These are phyloP conservation scores for Hymenoscyphus occultus DNA, from an alignment of 2,329 filamentous ascomycete species.

Conservation along the genomic window DNA sequence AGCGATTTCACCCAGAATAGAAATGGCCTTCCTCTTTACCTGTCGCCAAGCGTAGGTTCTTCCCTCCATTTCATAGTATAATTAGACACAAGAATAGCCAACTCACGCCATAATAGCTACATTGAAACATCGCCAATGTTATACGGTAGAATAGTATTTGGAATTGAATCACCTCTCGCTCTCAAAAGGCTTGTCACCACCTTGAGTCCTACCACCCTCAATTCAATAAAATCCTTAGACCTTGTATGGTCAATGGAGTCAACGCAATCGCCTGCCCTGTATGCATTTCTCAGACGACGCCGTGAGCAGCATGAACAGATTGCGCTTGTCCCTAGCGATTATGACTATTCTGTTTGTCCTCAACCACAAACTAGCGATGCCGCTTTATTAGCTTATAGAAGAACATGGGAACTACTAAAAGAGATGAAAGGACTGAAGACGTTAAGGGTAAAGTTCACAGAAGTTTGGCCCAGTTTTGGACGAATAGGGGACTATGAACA, in stretches of 20 bases:
- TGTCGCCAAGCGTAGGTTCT: constrained; percentile 5
- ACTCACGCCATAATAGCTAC: neutral
- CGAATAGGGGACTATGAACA: no score
- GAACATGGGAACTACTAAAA: no score
- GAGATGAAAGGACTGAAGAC: no score
- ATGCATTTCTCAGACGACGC: neutral
- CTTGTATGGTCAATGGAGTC: neutral
- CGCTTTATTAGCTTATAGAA: no score
- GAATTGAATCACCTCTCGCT: neutral
- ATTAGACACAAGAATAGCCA: neutral
- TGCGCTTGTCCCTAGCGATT: no score
- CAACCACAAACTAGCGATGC: no score
- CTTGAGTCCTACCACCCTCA: neutral
- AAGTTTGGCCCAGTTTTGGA: no score
- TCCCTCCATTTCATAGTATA: neutral
- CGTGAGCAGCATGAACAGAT: no score
- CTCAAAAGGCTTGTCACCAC: neutral
- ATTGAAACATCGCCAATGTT: neutral
- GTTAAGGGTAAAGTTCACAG: no score
- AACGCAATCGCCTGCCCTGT: neutral
- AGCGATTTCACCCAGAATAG: neutral
- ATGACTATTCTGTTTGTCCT: no score
- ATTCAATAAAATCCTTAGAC: neutral
- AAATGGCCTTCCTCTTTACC: neutral
- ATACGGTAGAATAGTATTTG: neutral